These are phyloP conservation scores for Leptographium procerum DNA, from an alignment of 2,329 filamentous ascomycete species.

Conservation along the genomic window DNA sequence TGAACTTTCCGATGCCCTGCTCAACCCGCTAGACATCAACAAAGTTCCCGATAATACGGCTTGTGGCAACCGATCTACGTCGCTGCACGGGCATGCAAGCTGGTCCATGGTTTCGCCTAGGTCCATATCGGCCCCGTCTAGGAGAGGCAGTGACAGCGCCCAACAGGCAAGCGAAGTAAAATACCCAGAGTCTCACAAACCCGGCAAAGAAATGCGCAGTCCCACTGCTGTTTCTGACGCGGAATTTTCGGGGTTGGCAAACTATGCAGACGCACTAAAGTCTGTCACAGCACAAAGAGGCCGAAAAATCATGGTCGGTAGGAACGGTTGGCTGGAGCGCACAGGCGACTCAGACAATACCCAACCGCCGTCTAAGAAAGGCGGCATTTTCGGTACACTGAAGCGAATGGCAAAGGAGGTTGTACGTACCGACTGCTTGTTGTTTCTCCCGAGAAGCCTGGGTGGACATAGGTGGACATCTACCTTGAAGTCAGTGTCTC, in stretches of 20 bases:
- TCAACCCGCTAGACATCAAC: constrained; percentile 18
- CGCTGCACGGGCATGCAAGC: constrained; percentile 10
- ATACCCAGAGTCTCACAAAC: background rate
- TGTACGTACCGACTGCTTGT: constrained; percentile 22
- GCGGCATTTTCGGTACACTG: constrained; percentile 31
- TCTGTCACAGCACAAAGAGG: constrained; percentile 23
- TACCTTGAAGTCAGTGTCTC: background rate
- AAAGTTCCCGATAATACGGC: constrained; percentile 6
- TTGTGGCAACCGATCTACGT: background rate
- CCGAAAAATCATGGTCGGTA: constrained; percentile 41
- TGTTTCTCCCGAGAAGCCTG: too few relatives aligned
- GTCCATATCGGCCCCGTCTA: background rate
- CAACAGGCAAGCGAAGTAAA: background rate
- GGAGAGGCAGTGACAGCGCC: background rate
- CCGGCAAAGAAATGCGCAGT: background rate
- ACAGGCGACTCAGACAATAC: constrained; percentile 20
- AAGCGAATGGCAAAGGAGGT: constrained; percentile 44
- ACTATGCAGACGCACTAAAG: constrained; percentile 29
- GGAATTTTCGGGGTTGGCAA: constrained; percentile 30
- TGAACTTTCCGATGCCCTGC: constrained; percentile 7
- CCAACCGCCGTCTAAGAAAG: constrained; percentile 21
- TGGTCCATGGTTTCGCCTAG: constrained; percentile 10
- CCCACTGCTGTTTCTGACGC: constrained; percentile 1
- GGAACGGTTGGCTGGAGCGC: constrained; percentile 45
- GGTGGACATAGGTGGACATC: too few relatives aligned